phyloP scores from a whole-genome alignment of 2,329 filamentous ascomycete species.

The Hymenoscyphus scutula region DNA sequence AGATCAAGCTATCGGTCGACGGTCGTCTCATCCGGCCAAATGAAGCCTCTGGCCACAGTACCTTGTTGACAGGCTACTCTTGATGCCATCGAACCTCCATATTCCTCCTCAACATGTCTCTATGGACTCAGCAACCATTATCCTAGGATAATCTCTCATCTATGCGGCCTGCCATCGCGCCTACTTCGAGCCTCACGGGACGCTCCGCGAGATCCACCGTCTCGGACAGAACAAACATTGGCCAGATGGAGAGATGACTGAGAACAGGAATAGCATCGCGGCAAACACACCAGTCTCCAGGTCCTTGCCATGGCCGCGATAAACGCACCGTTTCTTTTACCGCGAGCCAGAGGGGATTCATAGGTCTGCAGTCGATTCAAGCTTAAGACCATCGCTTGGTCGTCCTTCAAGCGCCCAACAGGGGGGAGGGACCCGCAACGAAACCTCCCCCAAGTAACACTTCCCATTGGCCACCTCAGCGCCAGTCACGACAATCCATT shows the following conservation, averaged over 20 bases:
- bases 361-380: conserved; percentile 22
- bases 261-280: conserved; percentile 25
- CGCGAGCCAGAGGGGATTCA: conserved; percentile 23
- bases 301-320: conserved; percentile 21
- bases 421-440: conserved; percentile 1
- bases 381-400: conserved; percentile 21
- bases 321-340: conserved; percentile 23
- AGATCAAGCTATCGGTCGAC: background rate
- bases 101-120: conserved; percentile 16
- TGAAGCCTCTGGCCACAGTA: conserved; percentile 1
- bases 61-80: background rate
- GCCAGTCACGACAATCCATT: conserved; percentile 31
- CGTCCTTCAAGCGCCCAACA: conserved; percentile 28
- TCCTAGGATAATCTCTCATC: too few relatives aligned
- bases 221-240: conserved; percentile 11
- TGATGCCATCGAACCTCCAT: conserved; percentile 14
- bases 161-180: conserved; percentile 26
- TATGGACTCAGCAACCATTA: conserved; percentile 9
- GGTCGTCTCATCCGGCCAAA: background rate
- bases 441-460: conserved; percentile 16
- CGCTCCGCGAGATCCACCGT: conserved; percentile 16
- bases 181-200: conserved; percentile 20
- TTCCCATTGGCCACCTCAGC: conserved; percentile 35
- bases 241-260: background rate
- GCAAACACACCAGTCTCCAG: conserved; percentile 21